Base-by-base conservation (phyloP, 768 basidiomycete species). In the Paxillus rubicundulus region DNA sequence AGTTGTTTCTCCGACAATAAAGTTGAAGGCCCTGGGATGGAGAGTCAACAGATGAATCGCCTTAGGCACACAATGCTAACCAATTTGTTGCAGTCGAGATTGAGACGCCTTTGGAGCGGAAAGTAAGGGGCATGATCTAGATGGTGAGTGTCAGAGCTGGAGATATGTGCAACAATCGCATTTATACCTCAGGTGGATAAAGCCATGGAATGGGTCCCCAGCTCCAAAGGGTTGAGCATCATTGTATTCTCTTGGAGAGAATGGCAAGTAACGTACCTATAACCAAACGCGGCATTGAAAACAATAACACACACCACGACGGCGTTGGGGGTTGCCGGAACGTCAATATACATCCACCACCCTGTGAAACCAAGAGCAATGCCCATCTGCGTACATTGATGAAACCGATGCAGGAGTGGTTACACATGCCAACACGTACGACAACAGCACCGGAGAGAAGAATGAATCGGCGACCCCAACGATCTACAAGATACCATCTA, bases 21-120 rank as follows among this genome's bases (percentile, higher is more conserved):
- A 96, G 69, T 94, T 94, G 76, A 91, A 91, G n/a, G 78, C 77
- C 84, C 82, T 69, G 2, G 9, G 24, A 33, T 13, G 6, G 20
- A 44, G 33, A 42, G 14, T 69, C 32, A 64, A 24, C 7, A 3
- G 36, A 24, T 16, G 36, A 37, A 10, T 8, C 38, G n/a, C 20
- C 10, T 12, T 20, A 47, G 6, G 3, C 18, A 20, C 14, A 12
- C 21, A 17, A 28, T 27, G 50, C 63, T 33, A 56, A 74, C 74
- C 79, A 87, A 60, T 89, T 89, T 8, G 91, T 95, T 13, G 92
- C 92, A 5, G 95, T 97, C 0, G 92, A 96, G 32, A 97, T 62
- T 7, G 92, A 95, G 20, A 97, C 94, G n/a, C 94, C 95, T 73
- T 97, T 97, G 10, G 92, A 94, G 36, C 96, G 83, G 61, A 95